Base-by-base conservation (phyloP, 345 rosid genomes). In the Citrus mangshanensis region DNA sequence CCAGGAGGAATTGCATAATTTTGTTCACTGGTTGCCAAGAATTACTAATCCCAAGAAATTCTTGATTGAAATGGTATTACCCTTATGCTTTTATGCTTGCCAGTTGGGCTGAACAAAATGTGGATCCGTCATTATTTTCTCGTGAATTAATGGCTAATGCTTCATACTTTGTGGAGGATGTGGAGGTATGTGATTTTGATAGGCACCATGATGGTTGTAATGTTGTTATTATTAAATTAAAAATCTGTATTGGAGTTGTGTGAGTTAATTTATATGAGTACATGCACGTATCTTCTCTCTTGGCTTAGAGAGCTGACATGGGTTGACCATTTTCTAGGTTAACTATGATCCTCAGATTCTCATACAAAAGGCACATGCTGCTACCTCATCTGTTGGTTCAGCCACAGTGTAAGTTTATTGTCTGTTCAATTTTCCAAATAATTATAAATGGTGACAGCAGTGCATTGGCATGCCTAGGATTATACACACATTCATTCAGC, bases 101-200 rank as follows among this genome's bases (percentile, higher is more conserved):
- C 78, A 92, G 98, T 74, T 95, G 98, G 97, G 98, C 95, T 78
- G 97, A 89, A 82, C 81, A 86, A 79, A 87, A 95, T 82, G 97
- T 95, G 86, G 98, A 95, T 83, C 95, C 98, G 82, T 88, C 97
- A 14, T 75, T 95, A 54, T 95, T 95, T 64, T 87, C 98, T 8
- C 84, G 70, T 73, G 97, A 95, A 82, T 81, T 95, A 76, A 91
- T 93, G 90, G 79, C 88, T 38, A 90, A 89, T 84, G 93, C 91
- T 85, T 88, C 88, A 49, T 78, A 78, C 80, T 35, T 93, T 1
- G 89, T 92, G 24, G 87, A 62, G 74, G 88, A 91, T 75, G 89
- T 83, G 75, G 93, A 88, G 89, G 98, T 93, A 77, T 54, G 21
- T 8, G 21, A 54, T 51, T 54, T 30, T 9, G 32, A 69, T 18